Base-by-base conservation (phyloP, 2,329 filamentous ascomycete species). In the Lachnellula hyalina region DNA sequence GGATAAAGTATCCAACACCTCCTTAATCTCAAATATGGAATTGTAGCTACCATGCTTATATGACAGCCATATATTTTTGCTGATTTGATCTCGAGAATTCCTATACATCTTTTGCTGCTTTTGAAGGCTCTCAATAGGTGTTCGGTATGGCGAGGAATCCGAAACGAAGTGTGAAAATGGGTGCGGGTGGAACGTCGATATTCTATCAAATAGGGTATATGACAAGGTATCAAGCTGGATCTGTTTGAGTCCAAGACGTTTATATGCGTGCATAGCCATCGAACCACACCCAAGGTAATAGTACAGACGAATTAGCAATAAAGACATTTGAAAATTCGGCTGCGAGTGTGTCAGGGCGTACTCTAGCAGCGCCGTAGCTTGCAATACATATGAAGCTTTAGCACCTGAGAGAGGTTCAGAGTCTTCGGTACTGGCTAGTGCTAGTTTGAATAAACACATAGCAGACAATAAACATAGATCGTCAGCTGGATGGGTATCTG, bases 201-300 rank as follows among this genome's bases (percentile, higher is more conserved):
- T 68, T 40, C 72, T 63, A 47, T 72, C 70, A 40, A 73, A 66
- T 1, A 73, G 52, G 23, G 64, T 67, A 49, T 73, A 72, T 6
- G 70, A 68, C 48, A 74, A 52, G 2, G 72, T 74, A 56, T 73
- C 71, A 35, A 69, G 64, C 56, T 74, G 72, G 40, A 74, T 67
- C 54, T 73, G 69, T 51, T 74, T 74, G 49, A 73, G 63, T 42
- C 64, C 64, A 21, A 74, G 61, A 41, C 68, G 65, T 42, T 69
- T 62, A 49, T 72, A 74, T 45, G 68, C 61, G 50, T 67, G 64
- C 63, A 71, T 65, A 19, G 72, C 72, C 23, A 70, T 62, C 7
- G 68, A 68, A 9, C 68, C 67, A 55, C 68, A 69, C 5, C 72
- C 72, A 25, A 74, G 59, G 32, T 68, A 65, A 25, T 64, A 58